Conservation (phyloP, 2,329 filamentous ascomycete genomes). For the Alternaria ethzedia region DNA sequence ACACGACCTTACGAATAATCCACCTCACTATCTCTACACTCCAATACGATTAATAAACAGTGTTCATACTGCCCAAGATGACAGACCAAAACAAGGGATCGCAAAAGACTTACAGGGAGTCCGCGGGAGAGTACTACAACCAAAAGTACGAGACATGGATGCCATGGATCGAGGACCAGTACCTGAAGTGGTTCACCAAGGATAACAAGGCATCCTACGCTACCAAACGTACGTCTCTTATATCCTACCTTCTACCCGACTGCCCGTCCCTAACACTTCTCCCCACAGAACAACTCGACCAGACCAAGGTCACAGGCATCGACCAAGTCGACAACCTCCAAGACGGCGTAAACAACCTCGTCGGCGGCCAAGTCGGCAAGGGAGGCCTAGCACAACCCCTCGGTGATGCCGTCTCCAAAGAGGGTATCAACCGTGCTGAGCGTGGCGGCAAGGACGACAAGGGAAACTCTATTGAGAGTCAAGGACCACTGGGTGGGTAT, state of each 20-base stretch:
- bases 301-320: slow-evolving; percentile 73
- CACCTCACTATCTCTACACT: too few species aligned
- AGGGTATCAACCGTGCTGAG: slow-evolving; percentile 71
- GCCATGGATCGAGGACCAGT: slow-evolving; percentile 77
- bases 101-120: slow-evolving; percentile 40
- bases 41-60: background rate
- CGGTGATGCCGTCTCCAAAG: slow-evolving; percentile 67
- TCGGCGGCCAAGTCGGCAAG: slow-evolving; percentile 69
- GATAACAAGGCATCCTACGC: slow-evolving; percentile 78
- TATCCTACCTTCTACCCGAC: background rate
- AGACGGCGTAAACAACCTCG: slow-evolving; percentile 69
- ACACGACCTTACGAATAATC: background rate
- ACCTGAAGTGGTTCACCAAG: slow-evolving; percentile 74
- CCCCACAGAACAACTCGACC: slow-evolving; percentile 66
- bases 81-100: slow-evolving; percentile 2
- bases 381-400: slow-evolving; percentile 70
- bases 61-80: background rate
- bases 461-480: slow-evolving; percentile 54
- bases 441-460: slow-evolving; percentile 68
- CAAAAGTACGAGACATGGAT: slow-evolving; percentile 76
- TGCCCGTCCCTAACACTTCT: background rate
- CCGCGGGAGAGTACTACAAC: slow-evolving; percentile 65
- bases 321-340: slow-evolving; percentile 72
- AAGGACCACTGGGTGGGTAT: slow-evolving; percentile 42
- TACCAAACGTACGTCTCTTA: slow-evolving; percentile 64